A percentile compares a stretch with the other conserved stretches of the same genome.
These are phyloP conservation scores for Aspergillus fructus DNA, from an alignment of 2,329 filamentous ascomycete species.

Conservation along the genomic window DNA sequence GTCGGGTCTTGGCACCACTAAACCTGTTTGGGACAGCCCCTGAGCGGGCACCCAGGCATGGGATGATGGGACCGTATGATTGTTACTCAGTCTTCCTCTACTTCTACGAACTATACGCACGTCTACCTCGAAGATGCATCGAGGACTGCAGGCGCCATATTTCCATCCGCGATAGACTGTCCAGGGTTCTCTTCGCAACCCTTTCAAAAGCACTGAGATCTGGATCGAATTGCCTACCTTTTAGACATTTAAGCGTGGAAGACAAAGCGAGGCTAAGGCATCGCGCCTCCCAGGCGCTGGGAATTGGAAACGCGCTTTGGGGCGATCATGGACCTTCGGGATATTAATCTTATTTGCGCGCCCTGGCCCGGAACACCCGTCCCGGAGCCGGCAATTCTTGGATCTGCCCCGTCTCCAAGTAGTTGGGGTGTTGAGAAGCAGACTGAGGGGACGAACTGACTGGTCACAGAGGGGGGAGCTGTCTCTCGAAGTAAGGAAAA, in stretches of 20 bases:
- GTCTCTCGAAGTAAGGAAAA: background rate
- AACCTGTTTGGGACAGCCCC: background rate
- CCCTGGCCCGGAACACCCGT: conserved; percentile 3
- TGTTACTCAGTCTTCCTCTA: background rate
- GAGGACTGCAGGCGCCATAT: background rate
- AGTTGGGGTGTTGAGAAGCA: background rate
- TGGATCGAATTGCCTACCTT: background rate
- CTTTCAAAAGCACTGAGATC: background rate
- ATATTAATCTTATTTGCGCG: background rate
- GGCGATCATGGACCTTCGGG: conserved; percentile 7
- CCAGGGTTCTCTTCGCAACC: background rate
- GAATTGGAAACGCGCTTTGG: background rate
- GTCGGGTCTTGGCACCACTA: background rate
- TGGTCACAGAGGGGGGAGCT: background rate
- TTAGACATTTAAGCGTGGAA: background rate
- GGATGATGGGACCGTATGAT: background rate
- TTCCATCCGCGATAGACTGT: background rate
- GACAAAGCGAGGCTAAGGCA: conserved; percentile 2
- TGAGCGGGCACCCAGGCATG: background rate
- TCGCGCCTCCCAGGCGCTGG: background rate
- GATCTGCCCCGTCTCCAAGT: background rate
- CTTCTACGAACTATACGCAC: background rate
- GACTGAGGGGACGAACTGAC: background rate
- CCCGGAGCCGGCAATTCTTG: conserved; percentile 1
- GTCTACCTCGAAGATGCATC: background rate